Percentiles rank a stretch among this genome's conserved stretches.
These are phyloP conservation scores for Sporothrix inflata DNA, from an alignment of 2,329 filamentous ascomycete genomes.

Conservation along the genomic window DNA sequence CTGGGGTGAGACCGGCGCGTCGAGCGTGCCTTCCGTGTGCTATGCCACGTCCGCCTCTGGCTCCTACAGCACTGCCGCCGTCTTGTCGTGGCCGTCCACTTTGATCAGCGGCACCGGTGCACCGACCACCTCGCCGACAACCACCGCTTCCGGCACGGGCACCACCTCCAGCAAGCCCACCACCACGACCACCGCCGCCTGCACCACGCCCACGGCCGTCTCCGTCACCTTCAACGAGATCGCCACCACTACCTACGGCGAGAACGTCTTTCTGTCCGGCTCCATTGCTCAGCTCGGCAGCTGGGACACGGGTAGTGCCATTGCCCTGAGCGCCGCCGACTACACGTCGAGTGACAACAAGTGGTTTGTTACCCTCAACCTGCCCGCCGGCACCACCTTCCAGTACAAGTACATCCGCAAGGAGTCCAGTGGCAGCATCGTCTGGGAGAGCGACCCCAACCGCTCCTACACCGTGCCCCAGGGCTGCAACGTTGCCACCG, in stretches of 20 bases:
- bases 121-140: conserved; percentile 13
- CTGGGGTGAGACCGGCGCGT: conserved; percentile 44
- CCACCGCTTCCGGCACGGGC: not conserved
- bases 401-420: conserved; percentile 72
- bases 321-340: conserved; percentile 59
- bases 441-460: conserved; percentile 68
- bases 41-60: conserved; percentile 51
- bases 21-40: conserved; percentile 53
- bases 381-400: conserved; percentile 60
- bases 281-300: conserved; percentile 61
- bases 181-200: conserved; percentile 20
- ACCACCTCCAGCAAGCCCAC: not conserved
- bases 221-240: conserved; percentile 64
- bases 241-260: conserved; percentile 61
- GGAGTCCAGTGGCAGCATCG: conserved; percentile 55
- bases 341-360: conserved; percentile 64
- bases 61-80: conserved; percentile 51
- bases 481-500: conserved; percentile 23
- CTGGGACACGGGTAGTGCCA: conserved; percentile 61
- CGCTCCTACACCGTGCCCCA: conserved; percentile 43
- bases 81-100: conserved; percentile 9
- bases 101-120: conserved; percentile 49
- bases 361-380: conserved; percentile 61
- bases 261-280: conserved; percentile 69
- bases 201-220: conserved; percentile 53